phyloP scores from a whole-genome alignment of 495 filamentous ascomycete species.

The Cryomyces antarcticus region DNA sequence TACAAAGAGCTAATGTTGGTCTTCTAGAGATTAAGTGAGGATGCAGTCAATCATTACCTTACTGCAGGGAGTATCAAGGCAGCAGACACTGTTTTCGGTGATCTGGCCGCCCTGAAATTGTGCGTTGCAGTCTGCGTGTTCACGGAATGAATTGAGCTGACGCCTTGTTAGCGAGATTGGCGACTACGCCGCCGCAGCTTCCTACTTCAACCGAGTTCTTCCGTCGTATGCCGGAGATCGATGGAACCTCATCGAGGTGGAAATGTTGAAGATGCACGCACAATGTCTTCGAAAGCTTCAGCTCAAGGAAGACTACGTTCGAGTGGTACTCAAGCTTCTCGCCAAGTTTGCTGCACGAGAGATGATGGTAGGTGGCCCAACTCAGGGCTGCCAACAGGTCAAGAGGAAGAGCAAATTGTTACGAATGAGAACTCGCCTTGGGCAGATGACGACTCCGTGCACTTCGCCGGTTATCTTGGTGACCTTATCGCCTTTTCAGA shows the following conservation, averaged over 20 bases:
- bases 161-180: conserved; percentile 27
- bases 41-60: conserved; percentile 35
- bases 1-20: not conserved
- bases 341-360: conserved; percentile 46
- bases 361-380: conserved; percentile 18
- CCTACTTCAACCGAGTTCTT: conserved; percentile 61
- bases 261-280: conserved; percentile 70
- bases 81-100: conserved; percentile 55
- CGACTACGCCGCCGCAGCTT: conserved; percentile 55
- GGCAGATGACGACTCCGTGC: conserved; percentile 28
- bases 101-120: conserved; percentile 71
- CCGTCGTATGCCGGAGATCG: conserved; percentile 62
- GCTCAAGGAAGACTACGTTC: conserved; percentile 60
- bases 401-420: conserved; percentile 15
- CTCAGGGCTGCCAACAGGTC: conserved; percentile 8
- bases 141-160: not conserved
- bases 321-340: conserved; percentile 51
- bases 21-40: conserved; percentile 18
- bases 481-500: conserved; percentile 44
- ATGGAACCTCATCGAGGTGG: conserved; percentile 63
- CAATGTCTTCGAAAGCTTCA: conserved; percentile 61
- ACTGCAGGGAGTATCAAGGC: conserved; percentile 58
- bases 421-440: not conserved
- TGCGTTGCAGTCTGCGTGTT: conserved; percentile 18
- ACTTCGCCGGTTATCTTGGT: conserved; percentile 38